A percentile compares a stretch with the other conserved stretches of the same genome.
These are phyloP conservation scores for Pichia sp. DNA, from an alignment of 1,139 yeast species.

Conservation along the genomic window DNA sequence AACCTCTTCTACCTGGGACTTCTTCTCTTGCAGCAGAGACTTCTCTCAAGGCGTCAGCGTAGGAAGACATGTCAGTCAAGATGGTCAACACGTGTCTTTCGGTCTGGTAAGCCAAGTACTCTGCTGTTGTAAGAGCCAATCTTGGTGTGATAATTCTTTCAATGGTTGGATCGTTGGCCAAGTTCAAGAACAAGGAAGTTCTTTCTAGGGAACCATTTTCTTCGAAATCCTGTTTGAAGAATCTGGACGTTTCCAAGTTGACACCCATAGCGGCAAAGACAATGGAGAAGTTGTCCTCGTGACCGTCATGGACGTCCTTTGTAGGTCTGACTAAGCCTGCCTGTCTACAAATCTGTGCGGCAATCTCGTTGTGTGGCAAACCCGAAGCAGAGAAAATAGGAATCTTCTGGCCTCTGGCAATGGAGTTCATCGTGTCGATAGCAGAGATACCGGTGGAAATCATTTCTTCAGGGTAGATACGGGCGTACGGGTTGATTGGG, in stretches of 20 bases:
- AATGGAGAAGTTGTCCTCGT: slow-evolving; percentile 97
- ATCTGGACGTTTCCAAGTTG: slow-evolving; percentile 84
- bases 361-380: slow-evolving; percentile 98
- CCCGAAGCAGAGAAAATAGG: slow-evolving; percentile 99
- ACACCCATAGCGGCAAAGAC: slow-evolving; percentile 99
- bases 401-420: slow-evolving; percentile 99
- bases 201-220: slow-evolving; percentile 98
- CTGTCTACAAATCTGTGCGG: slow-evolving; percentile 99
- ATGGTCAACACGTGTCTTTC: slow-evolving; percentile 98
- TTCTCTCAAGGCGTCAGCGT: slow-evolving; percentile 99
- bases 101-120: slow-evolving; percentile 96
- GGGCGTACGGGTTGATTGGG: slow-evolving; percentile 95
- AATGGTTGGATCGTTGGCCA: slow-evolving; percentile 99
- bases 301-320: slow-evolving; percentile 99
- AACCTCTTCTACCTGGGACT: slow-evolving; percentile 99
- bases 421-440: slow-evolving; percentile 98
- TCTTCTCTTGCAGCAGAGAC: slow-evolving; percentile 99
- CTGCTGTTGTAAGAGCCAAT: slow-evolving; percentile 98
- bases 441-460: slow-evolving; percentile 98
- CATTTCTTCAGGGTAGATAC: slow-evolving; percentile 99
- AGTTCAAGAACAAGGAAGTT: slow-evolving; percentile 90
- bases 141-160: slow-evolving; percentile 99
- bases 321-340: slow-evolving; percentile 99
- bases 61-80: slow-evolving; percentile 97
- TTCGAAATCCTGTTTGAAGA: slow-evolving; percentile 98